These are phyloP conservation scores for Phyllosticta citribraziliensis DNA, from an alignment of 2,329 filamentous ascomycete species.

Conservation along the genomic window DNA sequence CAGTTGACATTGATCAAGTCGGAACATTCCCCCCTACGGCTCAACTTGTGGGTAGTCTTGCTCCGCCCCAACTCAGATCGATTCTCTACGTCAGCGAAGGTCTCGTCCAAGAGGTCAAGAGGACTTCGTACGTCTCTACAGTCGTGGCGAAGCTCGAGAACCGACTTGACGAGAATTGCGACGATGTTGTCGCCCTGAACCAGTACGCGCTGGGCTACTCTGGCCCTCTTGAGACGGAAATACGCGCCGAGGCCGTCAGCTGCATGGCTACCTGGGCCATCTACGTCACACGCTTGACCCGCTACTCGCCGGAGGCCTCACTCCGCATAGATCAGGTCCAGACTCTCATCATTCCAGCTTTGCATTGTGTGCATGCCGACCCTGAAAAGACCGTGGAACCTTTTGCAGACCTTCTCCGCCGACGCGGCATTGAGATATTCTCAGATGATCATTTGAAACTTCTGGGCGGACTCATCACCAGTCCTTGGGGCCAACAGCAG, in stretches of 20 bases:
- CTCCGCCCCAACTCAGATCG: conserved; percentile 43
- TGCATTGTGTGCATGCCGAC: conserved; percentile 19
- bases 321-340: neutral
- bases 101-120: conserved; percentile 51
- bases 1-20: conserved; percentile 40
- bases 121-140: neutral
- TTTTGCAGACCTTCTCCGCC: conserved; percentile 52
- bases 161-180: conserved; percentile 2
- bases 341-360: conserved; percentile 7
- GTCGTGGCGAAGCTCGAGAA: neutral
- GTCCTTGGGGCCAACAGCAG: conserved; percentile 47
- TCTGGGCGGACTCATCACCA: conserved; percentile 43
- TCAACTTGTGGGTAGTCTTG: conserved; percentile 38
- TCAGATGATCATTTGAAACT: conserved; percentile 43
- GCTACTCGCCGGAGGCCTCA: neutral
- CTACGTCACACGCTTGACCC: conserved; percentile 5
- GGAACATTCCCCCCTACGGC: conserved; percentile 34
- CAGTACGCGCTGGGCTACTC: neutral
- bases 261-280: conserved; percentile 9
- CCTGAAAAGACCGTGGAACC: conserved; percentile 50
- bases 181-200: conserved; percentile 2
- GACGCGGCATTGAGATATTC: conserved; percentile 57
- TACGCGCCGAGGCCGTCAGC: conserved; percentile 6
- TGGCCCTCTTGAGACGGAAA: neutral
- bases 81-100: conserved; percentile 56